phyloP scores from a whole-genome alignment of 305 asterid genomes.

The Stenogyne calaminthoides region DNA sequence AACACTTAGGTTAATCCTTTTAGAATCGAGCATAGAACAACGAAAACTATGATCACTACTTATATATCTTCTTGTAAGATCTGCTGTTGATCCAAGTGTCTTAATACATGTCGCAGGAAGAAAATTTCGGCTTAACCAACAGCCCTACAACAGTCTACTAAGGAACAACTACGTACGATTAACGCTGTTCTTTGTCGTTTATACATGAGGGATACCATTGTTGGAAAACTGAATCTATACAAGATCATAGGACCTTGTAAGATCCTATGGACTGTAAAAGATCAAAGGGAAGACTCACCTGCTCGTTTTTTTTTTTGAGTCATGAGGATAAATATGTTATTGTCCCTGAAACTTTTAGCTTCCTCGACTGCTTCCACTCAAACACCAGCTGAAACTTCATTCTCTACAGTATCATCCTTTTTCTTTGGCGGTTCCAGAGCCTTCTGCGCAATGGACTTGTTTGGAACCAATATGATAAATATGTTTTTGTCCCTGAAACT shows the following conservation, averaged over 20 bases:
- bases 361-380: constrained; percentile 39
- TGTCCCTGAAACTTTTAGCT: no score
- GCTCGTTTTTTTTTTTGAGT: constrained; percentile 22
- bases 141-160: neutral
- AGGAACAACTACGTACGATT: constrained; percentile 16
- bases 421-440: constrained; percentile 66
- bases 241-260: constrained; percentile 34
- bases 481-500: constrained; percentile 71
- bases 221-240: constrained; percentile 52
- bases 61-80: neutral
- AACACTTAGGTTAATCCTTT: neutral
- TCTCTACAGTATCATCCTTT: constrained; percentile 49
- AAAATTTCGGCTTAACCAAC: neutral
- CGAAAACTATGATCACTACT: constrained; percentile 1
- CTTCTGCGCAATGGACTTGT: constrained; percentile 65
- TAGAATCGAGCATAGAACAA: neutral
- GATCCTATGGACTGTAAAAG: constrained; percentile 32
- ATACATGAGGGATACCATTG: constrained; percentile 25
- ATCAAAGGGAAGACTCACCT: constrained; percentile 23
- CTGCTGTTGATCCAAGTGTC: neutral
- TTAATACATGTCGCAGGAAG: neutral
- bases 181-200: constrained; percentile 21
- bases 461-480: constrained; percentile 72
- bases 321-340: constrained; percentile 24
- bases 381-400: constrained; percentile 70